These are phyloP conservation scores for Sporothrix pseudoabietina DNA, from an alignment of 2,329 filamentous ascomycete genomes.

Conservation along the genomic window DNA sequence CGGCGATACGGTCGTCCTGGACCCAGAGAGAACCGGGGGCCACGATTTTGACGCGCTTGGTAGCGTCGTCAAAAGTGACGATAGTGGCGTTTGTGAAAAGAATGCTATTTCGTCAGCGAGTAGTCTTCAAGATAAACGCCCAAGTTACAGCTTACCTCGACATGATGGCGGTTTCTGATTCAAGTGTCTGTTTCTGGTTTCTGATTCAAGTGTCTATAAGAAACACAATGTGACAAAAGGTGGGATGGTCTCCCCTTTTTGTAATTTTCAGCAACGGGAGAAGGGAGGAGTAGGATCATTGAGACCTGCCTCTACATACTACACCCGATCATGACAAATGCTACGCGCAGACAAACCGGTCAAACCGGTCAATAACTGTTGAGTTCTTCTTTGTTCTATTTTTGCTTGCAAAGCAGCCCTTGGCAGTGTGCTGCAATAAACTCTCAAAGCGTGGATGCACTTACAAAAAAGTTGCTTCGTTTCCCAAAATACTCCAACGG, in stretches of 20 bases:
- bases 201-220: neutral
- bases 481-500: neutral
- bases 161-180: neutral
- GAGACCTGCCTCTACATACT: neutral
- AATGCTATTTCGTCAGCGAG: neutral
- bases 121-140: neutral
- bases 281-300: neutral
- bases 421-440: no score
- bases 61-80: slow-evolving; percentile 7
- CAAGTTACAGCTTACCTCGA: neutral
- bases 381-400: no score
- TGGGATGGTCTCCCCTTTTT: neutral
- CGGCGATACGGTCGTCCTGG: neutral
- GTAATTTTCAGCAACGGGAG: neutral
- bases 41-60: slow-evolving; percentile 5
- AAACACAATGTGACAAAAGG: neutral
- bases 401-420: no score
- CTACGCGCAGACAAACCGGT: neutral
- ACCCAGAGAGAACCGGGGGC: slow-evolving; percentile 1
- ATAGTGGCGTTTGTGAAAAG: slow-evolving; percentile 4
- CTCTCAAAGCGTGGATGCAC: no score
- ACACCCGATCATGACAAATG: neutral
- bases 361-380: neutral
- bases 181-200: neutral
- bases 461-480: no score